Evolutionary conservation across 1,139 yeast genomes (phyloP), one percentile per base, ranked within the genome.

Genomic region (Cylindricascospora bacillispora): DNA sequence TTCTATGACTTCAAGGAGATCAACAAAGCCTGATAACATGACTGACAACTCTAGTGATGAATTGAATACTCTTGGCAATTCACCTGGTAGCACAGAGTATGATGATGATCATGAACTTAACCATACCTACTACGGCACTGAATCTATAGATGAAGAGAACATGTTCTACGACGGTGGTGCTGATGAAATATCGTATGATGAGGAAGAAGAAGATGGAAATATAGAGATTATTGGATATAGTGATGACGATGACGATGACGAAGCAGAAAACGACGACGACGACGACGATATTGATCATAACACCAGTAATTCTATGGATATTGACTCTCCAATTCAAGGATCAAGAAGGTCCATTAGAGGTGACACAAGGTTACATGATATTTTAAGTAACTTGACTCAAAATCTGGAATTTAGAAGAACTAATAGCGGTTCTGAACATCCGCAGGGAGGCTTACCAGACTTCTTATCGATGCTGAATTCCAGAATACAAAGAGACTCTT

Each of bases 391-490:
- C 22, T 32, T 35, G 27, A 41, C 35, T 15, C 38, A 34, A 33
- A 40, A 32, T 22, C 32, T 35, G 34, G 41, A 30, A 19, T 29
- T 35, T 7, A 37, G 35, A 5, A 36, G 33, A 6, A 42, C 35
- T n/a, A 40, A 29, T 9, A 36, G 40, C 13, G 52, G 36, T 7
- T 39, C 35, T 4, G 49, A 12, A 24, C n/a, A 28, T 28, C 9
- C 28, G 22, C 26, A 34, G 26, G 33, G 35, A 22, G 27, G 26
- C 29, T 25, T 28, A 25, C 30, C 25, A 22, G 32, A 31, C 24
- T 35, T 28, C 23, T 28, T 31, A 34, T 13, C 15, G 12, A 42
- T 61, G 34, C 49, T 63, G 27, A 62, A 62, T 7, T 59, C 57
- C 2, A 40, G 51, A 1, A 53, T 52, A 25, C 52, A 48, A 7